Base-by-base conservation (phyloP, 768 basidiomycete species). In the Kwoniella sp. region DNA sequence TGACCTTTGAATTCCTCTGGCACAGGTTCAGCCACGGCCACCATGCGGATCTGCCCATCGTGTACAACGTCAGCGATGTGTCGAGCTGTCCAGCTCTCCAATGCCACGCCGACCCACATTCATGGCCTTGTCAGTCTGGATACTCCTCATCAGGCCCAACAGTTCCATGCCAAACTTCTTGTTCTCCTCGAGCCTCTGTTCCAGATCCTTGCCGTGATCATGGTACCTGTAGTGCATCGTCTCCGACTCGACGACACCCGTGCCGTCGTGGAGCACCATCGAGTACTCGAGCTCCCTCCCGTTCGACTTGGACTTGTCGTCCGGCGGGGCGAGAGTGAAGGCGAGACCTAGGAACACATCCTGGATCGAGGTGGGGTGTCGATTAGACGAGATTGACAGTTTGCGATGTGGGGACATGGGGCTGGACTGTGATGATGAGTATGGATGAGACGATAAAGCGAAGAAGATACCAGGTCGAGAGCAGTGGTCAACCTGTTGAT, bases 321-420 rank as follows among this genome's bases (percentile, higher is more conserved):
- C 4, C 2, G 53, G 34, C 7, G 49, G 37, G 11, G 15, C 12
- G 11, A 70, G 39, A 5, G 47, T 12, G 22, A 70, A 32, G 1
- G 60, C 68, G 5, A 70, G 42, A 15, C 68, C 68, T 12, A 70
- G 40, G 48, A 70, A 70, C 46, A 62, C 50, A 40, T 70, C 68
- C 36, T 60, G 54, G 34, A 65, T 60, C 22, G 52, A 40, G 15
- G 58, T 51, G 0, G 62, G 65, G 17, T 56, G 42, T 8, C 65
- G 52, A 10, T 51, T 37, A 2, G 60, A 60, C 9, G 37, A 9
- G 29, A 47, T 14, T 5, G 62, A 60, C 14, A 67, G 32, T 19
- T 49, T 38, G 20, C 68, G 47, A 28, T 66, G 59, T 0, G 62
- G 64, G 8, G 57, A 54, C 59, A 59, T 65, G 23, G 8, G 38